A percentile compares a stretch with the other conserved stretches of the same genome.
Conservation (phyloP, 2,329 filamentous ascomycete species). For the Diaporthe aspalathi region DNA sequence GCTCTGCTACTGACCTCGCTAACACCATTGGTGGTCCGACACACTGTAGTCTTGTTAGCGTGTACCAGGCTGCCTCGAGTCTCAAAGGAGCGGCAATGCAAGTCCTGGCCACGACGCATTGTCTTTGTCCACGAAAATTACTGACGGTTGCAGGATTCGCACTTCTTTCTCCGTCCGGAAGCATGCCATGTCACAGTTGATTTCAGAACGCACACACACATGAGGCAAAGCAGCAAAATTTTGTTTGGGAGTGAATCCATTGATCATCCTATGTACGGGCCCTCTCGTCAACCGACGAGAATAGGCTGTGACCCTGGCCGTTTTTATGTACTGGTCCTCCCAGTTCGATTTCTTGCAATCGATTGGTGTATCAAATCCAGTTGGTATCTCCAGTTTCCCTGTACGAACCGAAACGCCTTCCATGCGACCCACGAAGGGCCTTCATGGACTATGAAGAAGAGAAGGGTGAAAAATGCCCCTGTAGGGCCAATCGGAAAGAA, state of each 20-base stretch:
- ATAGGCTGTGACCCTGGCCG: neutral
- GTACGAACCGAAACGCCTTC: slow-evolving; percentile 34
- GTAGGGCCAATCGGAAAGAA: slow-evolving; percentile 32
- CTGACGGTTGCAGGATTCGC: neutral
- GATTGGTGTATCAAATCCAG: slow-evolving; percentile 22
- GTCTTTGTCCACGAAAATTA: neutral
- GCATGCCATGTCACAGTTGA: neutral
- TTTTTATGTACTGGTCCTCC: slow-evolving; percentile 11
- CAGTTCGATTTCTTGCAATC: slow-evolving; percentile 5
- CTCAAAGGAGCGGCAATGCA: neutral
- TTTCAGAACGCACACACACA: neutral
- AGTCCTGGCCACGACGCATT: neutral
- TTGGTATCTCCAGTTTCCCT: slow-evolving; percentile 34
- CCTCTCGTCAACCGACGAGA: neutral
- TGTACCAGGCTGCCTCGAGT: neutral
- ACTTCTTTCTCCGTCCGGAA: no score
- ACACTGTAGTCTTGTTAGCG: neutral
- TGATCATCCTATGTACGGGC: slow-evolving; percentile 31
- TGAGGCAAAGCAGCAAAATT: neutral
- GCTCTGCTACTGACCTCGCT: slow-evolving; percentile 4
- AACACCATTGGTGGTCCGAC: neutral
- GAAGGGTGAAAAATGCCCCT: slow-evolving; percentile 33
- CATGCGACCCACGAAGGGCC: slow-evolving; percentile 27
- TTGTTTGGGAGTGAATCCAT: slow-evolving; percentile 14
- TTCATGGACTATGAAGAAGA: slow-evolving; percentile 39